Conservation (phyloP, 352 stramenopile genomes). For the Pythium folliculosum region DNA sequence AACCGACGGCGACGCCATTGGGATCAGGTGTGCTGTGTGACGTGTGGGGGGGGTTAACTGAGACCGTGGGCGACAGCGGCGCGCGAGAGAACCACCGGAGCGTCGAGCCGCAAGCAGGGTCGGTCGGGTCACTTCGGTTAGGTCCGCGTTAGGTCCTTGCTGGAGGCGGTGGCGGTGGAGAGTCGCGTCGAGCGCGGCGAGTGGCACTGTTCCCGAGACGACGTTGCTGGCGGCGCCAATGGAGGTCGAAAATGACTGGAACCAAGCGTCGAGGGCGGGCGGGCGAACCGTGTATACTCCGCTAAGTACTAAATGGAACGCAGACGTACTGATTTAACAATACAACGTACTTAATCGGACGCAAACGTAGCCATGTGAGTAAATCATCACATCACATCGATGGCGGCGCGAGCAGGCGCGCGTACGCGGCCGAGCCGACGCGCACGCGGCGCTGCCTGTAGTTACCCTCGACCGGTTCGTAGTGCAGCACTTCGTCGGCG, state of each 20-base stretch:
- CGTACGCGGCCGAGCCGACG: neutral
- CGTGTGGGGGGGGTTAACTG: neutral
- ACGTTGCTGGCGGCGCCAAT: neutral
- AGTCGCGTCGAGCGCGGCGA: neutral
- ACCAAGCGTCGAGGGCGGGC: constrained; percentile 5
- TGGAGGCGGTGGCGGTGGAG: neutral
- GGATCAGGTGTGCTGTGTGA: too few relatives aligned
- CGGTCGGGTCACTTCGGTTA: too few relatives aligned
- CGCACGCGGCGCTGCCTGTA: neutral
- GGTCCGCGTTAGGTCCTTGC: too few relatives aligned
- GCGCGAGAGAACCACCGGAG: too few relatives aligned
- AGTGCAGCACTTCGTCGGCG: neutral
- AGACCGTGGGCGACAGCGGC: too few relatives aligned
- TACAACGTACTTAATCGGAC: too few relatives aligned
- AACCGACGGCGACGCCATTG: neutral
- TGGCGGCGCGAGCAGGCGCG: neutral
- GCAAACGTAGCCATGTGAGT: too few relatives aligned
- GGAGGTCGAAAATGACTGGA: constrained; percentile 11
- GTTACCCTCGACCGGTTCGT: neutral
- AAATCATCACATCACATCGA: too few relatives aligned
- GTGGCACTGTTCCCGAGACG: neutral
- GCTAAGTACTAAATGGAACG: too few relatives aligned
- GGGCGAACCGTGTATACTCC: neutral
- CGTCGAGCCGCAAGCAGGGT: too few relatives aligned
- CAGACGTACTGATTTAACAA: too few relatives aligned